Evolutionary conservation across 768 basidiomycete genomes (phyloP).

Genomic region (Psilocybe azurescens): DNA sequence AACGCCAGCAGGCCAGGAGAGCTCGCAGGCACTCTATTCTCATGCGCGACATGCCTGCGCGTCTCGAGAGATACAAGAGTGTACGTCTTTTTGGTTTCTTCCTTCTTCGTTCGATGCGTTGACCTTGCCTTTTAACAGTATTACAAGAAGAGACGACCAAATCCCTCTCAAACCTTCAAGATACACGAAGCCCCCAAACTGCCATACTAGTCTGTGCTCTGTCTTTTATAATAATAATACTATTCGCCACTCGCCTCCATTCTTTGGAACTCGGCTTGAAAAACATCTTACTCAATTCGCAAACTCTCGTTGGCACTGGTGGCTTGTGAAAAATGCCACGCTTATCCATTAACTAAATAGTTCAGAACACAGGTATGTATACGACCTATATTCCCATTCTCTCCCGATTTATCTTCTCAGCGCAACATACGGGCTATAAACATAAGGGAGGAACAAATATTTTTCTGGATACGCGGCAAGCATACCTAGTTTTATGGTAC

Average conservation of each 20-base stretch:
- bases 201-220: conserved; percentile 53
- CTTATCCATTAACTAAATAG: too few relatives aligned
- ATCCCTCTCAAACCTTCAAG: conserved; percentile 64
- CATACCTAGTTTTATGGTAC: too few relatives aligned
- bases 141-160: conserved; percentile 55
- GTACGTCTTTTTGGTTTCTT: conserved; percentile 41
- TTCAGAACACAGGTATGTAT: too few relatives aligned
- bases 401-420: too few relatives aligned
- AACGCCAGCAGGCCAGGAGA: conserved; percentile 58
- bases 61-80: conserved; percentile 68
- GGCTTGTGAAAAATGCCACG: too few relatives aligned
- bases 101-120: background rate
- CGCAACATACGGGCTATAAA: too few relatives aligned
- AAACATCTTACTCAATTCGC: too few relatives aligned
- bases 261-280: too few relatives aligned
- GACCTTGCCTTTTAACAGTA: conserved; percentile 35
- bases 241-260: background rate
- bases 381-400: too few relatives aligned
- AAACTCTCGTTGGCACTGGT: too few relatives aligned
- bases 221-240: conserved; percentile 1
- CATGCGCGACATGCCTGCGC: conserved; percentile 72
- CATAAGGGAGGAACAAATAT: too few relatives aligned
- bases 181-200: conserved; percentile 56
- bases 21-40: conserved; percentile 55
- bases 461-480: too few relatives aligned